These are phyloP conservation scores for Aspergillus incahuasiensis DNA, from an alignment of 495 filamentous ascomycete species.

Conservation along the genomic window DNA sequence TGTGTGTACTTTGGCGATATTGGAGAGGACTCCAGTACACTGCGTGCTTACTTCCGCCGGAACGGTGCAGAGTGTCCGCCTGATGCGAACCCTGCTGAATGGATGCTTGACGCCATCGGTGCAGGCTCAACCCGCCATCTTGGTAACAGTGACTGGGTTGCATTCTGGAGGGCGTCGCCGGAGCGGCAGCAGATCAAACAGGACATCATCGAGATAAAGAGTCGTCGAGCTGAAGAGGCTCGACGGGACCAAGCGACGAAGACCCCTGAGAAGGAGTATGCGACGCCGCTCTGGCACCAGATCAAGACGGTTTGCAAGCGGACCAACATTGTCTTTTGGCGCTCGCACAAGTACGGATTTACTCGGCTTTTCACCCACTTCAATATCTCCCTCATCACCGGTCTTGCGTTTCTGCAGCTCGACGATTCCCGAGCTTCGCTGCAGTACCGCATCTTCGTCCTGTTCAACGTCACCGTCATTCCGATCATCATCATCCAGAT, in stretches of 20 bases:
- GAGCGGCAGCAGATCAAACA: slow-evolving; percentile 57
- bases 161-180: slow-evolving; percentile 60
- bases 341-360: slow-evolving; percentile 60
- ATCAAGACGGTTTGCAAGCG: slow-evolving; percentile 52
- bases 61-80: slow-evolving; percentile 71
- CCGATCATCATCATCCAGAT: slow-evolving; percentile 73
- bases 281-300: slow-evolving; percentile 55
- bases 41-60: slow-evolving; percentile 69
- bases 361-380: slow-evolving; percentile 52
- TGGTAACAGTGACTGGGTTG: slow-evolving; percentile 58
- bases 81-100: slow-evolving; percentile 82
- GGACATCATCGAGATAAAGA: slow-evolving; percentile 64
- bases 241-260: slow-evolving; percentile 42
- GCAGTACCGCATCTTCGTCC: slow-evolving; percentile 77
- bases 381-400: slow-evolving; percentile 38
- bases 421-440: slow-evolving; percentile 62
- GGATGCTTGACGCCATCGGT: slow-evolving; percentile 86
- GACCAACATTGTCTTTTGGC: slow-evolving; percentile 56
- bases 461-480: slow-evolving; percentile 76
- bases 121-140: slow-evolving; percentile 33
- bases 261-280: slow-evolving; percentile 48
- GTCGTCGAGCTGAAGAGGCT: slow-evolving; percentile 46
- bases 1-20: slow-evolving; percentile 69
- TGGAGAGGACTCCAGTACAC: slow-evolving; percentile 47
- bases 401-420: slow-evolving; percentile 54